Evolutionary conservation across 108 stramenopile species (phyloP), one percentile per base, ranked within the genome.

Genomic region (Discostella stelligeroides): DNA sequence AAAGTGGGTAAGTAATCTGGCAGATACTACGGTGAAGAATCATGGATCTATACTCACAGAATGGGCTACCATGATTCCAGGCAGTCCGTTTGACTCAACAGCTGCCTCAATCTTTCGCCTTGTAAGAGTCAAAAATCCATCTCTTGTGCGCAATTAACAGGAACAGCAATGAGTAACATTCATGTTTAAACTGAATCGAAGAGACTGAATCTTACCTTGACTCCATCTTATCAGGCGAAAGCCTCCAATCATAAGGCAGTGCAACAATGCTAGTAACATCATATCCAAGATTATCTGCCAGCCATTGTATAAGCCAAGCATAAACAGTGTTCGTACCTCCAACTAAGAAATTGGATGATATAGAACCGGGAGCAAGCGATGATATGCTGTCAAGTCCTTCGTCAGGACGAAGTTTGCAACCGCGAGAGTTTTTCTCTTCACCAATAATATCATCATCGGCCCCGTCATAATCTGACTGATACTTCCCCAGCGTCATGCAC

Each of bases 51-150:
- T 50, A 67, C 71, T 70, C 73, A 88, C 87, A 23, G 86, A 87
- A 84, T 92, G 93, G n/a, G 93, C 93, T 10, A 94, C 89, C 81
- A 92, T 74, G 40, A 95, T 91, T 9, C 91, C 94, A 24, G 94
- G 91, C 25, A 76, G 27, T 7, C 84, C 83, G 74, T 86, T 90
- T 18, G 73, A 69, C 30, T 82, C 70, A 18, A 92, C 92, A 13
- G 89, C 86, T 7, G 86, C 92, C 68, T 95, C 91, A 48, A 60
- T 73, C 60, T 67, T 80, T 63, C 38, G 66, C 38, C 40, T 53
- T 34, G 47, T 41, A 14, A 50, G 37, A 2, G 63, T 55, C 41
- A 79, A 73, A 24, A 58, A 65, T 37, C 63, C 71, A 53, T 79
- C 77, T 38, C 77, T 63, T 34, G 34, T 5, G 3, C 6, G 34